phyloP scores from a whole-genome alignment of 2,329 filamentous ascomycete genomes.

The Ophiostoma triangulosporum region DNA sequence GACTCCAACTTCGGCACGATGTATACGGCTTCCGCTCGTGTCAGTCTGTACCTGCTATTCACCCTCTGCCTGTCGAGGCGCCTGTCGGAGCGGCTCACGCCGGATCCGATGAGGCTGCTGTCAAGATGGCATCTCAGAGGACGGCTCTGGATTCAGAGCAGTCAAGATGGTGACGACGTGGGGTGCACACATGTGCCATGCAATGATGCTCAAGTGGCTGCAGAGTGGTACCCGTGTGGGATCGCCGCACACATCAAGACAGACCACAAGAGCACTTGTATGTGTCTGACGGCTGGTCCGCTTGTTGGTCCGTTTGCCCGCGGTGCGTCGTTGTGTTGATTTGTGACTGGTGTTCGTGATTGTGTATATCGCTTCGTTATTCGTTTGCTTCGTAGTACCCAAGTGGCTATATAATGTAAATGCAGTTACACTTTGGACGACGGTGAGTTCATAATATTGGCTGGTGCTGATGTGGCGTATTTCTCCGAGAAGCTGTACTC shows the following conservation, averaged over 20 bases:
- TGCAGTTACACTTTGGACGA: slow-evolving; percentile 7
- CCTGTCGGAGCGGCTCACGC: slow-evolving; percentile 12
- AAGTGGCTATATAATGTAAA: neutral
- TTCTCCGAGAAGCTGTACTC: neutral
- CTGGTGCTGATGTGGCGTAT: neutral
- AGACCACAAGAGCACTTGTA: neutral
- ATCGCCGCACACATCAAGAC: slow-evolving; percentile 27
- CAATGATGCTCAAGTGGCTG: slow-evolving; percentile 27
- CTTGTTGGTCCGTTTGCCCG: neutral
- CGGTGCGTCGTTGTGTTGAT: neutral
- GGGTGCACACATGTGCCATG: slow-evolving; percentile 31
- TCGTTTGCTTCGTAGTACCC: neutral
- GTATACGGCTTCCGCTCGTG: slow-evolving; percentile 30
- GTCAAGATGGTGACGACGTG: slow-evolving; percentile 32
- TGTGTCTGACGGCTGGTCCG: slow-evolving; percentile 5
- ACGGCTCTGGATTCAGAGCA: slow-evolving; percentile 32
- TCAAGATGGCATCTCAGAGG: slow-evolving; percentile 16
- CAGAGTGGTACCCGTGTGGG: slow-evolving; percentile 34
- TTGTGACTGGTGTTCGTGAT: neutral
- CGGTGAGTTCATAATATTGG: slow-evolving; percentile 1
- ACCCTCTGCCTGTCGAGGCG: slow-evolving; percentile 26
- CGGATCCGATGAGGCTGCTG: neutral
- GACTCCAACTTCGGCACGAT: slow-evolving; percentile 30
- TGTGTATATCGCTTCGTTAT: neutral
- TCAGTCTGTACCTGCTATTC: slow-evolving; percentile 35